These are phyloP conservation scores for Pichia sp. DNA, from an alignment of 1,139 yeast species.

Conservation along the genomic window DNA sequence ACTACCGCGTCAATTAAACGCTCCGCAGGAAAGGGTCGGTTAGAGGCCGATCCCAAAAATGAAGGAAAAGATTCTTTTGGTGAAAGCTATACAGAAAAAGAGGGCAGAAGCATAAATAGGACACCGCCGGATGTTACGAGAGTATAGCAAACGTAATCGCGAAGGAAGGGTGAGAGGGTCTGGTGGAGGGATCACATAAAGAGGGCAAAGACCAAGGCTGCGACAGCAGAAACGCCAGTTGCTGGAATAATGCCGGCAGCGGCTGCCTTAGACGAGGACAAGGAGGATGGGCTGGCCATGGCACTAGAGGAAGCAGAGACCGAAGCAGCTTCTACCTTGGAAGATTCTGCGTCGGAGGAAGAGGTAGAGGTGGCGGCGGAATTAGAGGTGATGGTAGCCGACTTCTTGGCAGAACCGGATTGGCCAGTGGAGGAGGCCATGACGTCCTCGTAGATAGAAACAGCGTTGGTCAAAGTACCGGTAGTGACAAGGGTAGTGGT, in stretches of 20 bases:
- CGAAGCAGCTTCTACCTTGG: neutral
- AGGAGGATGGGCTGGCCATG: slow-evolving; percentile 4
- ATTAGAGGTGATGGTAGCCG: too few species aligned
- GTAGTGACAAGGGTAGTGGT: slow-evolving; percentile 34
- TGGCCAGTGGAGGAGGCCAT: neutral
- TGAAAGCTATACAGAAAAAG: neutral
- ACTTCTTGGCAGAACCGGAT: too few species aligned
- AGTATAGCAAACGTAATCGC: too few species aligned
- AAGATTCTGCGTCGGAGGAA: neutral
- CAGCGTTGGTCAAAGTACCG: slow-evolving; percentile 23
- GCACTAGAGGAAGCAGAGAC: slow-evolving; percentile 3
- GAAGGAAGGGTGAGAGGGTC: neutral
- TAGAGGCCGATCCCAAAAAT: neutral
- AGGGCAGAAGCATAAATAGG: too few species aligned
- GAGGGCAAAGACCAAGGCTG: slow-evolving; percentile 7
- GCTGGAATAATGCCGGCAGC: slow-evolving; percentile 11
- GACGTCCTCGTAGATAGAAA: slow-evolving; percentile 18
- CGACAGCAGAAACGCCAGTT: slow-evolving; percentile 1
- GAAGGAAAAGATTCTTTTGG: neutral
- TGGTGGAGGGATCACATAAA: slow-evolving; percentile 1
- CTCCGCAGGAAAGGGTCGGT: neutral
- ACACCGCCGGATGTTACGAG: too few species aligned
- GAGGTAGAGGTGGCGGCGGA: too few species aligned
- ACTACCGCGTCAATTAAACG: neutral
- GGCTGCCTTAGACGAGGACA: slow-evolving; percentile 2